Percentiles rank a stretch among this genome's conserved stretches.
Evolutionary conservation across 164 flowering plant genomes (phyloP).

Genomic region (Vitis cinerea): DNA sequence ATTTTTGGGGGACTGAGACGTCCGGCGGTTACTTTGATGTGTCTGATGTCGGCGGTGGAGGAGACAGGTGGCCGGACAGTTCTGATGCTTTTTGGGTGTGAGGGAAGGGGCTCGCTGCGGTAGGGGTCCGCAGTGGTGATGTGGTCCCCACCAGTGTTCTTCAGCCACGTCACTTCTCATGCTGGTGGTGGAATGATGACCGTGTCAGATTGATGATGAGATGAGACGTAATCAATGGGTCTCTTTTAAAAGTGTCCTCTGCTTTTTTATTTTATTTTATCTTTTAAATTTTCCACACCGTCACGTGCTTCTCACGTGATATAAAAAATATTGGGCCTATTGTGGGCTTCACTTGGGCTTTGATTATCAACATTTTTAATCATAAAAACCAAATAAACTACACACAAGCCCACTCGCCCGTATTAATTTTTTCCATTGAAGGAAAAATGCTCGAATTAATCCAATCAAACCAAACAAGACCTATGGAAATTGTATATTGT

Average conservation of each 20-base stretch:
- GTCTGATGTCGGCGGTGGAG: conserved; percentile 6
- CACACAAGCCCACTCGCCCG: no score
- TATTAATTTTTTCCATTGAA: no score
- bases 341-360: no score
- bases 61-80: conserved; percentile 23
- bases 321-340: no score
- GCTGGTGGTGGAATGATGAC: conserved; percentile 16
- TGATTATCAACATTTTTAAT: no score
- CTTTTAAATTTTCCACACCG: no score
- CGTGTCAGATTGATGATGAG: conserved; percentile 16
- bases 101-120: conserved; percentile 8
- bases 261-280: background rate
- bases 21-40: conserved; percentile 12
- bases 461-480: no score
- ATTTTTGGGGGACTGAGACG: conserved; percentile 14
- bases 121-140: conserved; percentile 7
- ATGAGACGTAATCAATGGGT: conserved; percentile 7
- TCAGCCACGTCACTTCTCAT: conserved; percentile 16
- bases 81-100: conserved; percentile 6
- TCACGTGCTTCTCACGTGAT: no score
- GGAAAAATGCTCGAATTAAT: no score
- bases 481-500: no score
- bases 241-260: background rate
- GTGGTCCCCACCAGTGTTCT: background rate
- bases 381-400: no score